phyloP scores from a whole-genome alignment of 1,284 basidiomycete genomes.

The Golubevia sp. region DNA sequence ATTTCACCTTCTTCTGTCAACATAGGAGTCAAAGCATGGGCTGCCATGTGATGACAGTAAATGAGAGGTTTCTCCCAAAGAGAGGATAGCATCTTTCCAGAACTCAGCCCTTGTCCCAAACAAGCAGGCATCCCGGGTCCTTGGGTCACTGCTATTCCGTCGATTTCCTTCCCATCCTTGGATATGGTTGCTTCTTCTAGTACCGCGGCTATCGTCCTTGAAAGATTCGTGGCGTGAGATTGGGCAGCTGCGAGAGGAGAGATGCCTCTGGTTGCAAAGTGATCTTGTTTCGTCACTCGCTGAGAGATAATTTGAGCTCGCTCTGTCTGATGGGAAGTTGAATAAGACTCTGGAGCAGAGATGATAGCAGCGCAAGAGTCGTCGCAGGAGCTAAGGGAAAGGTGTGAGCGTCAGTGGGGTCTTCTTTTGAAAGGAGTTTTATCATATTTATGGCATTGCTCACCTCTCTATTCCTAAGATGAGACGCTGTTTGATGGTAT shows the following conservation, averaged over 20 bases:
- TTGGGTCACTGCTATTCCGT: background rate
- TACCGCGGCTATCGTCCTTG: slow-evolving; percentile 30
- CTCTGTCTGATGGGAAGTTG: background rate
- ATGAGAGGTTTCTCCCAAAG: slow-evolving; percentile 40
- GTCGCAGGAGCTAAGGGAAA: background rate
- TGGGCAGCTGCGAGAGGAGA: slow-evolving; percentile 44
- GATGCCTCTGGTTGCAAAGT: slow-evolving; percentile 43
- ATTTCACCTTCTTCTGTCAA: slow-evolving; percentile 29
- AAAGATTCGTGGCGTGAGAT: slow-evolving; percentile 36
- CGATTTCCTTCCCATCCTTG: background rate
- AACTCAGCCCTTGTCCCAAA: slow-evolving; percentile 37
- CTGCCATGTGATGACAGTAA: slow-evolving; percentile 54
- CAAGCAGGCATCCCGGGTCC: slow-evolving; percentile 13
- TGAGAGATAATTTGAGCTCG: slow-evolving; percentile 32
- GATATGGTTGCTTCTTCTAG: slow-evolving; percentile 19
- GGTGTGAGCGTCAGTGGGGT: no score
- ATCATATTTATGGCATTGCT: no score
- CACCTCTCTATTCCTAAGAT: no score
- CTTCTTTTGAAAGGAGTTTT: no score
- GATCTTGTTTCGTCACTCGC: slow-evolving; percentile 46
- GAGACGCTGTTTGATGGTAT: no score
- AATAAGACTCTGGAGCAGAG: background rate
- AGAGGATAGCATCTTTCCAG: slow-evolving; percentile 42
- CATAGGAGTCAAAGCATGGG: slow-evolving; percentile 30
- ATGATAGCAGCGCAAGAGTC: background rate